phyloP scores from a whole-genome alignment of 176 grass and related monocot genomes.

The Bromus sterilis region DNA sequence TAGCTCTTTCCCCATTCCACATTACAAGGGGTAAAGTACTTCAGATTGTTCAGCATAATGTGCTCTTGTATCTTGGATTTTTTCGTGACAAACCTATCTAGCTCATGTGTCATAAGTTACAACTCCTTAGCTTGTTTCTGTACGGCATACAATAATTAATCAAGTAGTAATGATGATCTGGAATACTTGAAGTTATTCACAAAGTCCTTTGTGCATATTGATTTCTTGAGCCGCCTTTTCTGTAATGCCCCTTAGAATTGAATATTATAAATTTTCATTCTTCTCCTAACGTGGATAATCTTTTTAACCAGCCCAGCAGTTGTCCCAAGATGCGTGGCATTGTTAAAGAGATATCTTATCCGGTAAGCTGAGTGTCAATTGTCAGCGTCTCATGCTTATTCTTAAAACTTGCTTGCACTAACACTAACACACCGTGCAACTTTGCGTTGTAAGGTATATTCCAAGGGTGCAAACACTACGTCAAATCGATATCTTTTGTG shows the following conservation, averaged over 20 bases:
- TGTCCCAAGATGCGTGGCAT: conserved; percentile 78
- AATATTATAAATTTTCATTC: background rate
- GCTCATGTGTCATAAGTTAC: background rate
- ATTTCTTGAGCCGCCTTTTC: conserved; percentile 19
- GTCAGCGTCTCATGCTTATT: background rate
- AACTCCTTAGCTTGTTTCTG: background rate
- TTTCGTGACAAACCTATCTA: background rate
- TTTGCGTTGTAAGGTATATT: conserved; percentile 52
- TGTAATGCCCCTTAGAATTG: background rate
- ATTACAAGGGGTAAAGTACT: background rate
- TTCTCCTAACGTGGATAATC: conserved; percentile 33
- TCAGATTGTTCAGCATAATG: background rate
- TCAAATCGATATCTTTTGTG: conserved; percentile 93
- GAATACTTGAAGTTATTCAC: background rate
- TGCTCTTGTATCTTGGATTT: background rate
- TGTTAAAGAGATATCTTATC: conserved; percentile 93
- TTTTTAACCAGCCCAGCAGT: conserved; percentile 89
- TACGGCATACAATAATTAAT: background rate
- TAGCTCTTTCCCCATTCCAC: background rate
- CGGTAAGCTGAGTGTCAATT: conserved; percentile 37
- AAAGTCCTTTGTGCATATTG: conserved; percentile 1
- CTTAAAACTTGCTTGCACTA: background rate
- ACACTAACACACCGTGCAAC: conserved; percentile 11
- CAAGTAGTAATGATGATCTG: background rate
- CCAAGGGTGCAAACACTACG: conserved; percentile 80